These are phyloP conservation scores for Alternaria postmessia DNA, from an alignment of 2,329 filamentous ascomycete species.

Conservation along the genomic window DNA sequence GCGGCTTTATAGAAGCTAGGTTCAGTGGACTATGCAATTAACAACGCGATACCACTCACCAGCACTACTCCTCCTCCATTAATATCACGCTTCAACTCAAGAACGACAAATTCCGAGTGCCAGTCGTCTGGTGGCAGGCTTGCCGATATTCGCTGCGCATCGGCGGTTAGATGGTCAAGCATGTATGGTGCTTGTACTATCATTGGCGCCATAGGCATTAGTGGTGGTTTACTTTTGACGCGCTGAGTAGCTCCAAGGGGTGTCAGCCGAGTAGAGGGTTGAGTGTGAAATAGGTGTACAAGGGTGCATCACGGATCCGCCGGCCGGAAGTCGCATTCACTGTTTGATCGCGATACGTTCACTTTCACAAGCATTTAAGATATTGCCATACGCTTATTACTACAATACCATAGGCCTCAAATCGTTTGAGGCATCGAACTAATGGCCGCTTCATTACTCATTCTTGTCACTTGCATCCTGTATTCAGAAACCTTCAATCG, in stretches of 20 bases:
- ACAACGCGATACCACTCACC: conserved; percentile 1
- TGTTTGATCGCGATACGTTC: neutral
- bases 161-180: conserved; percentile 24
- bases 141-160: conserved; percentile 21
- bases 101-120: conserved; percentile 5
- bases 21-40: neutral
- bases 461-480: neutral
- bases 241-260: neutral
- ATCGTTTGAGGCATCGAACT: neutral
- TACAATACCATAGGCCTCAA: neutral
- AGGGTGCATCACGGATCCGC: neutral
- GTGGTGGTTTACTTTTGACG: neutral
- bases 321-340: neutral
- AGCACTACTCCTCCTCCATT: conserved; percentile 20
- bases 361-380: neutral
- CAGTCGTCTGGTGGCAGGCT: conserved; percentile 29
- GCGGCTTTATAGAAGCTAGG: neutral
- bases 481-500: neutral
- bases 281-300: neutral
- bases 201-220: neutral
- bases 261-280: neutral
- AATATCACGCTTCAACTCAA: conserved; percentile 6
- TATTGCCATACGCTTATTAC: neutral
- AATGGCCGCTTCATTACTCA: neutral
- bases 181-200: conserved; percentile 20